A percentile compares a stretch with the other conserved stretches of the same genome.
phyloP scores from a whole-genome alignment of 2,329 filamentous ascomycete species.

The Verticillium nonalfalfae region DNA sequence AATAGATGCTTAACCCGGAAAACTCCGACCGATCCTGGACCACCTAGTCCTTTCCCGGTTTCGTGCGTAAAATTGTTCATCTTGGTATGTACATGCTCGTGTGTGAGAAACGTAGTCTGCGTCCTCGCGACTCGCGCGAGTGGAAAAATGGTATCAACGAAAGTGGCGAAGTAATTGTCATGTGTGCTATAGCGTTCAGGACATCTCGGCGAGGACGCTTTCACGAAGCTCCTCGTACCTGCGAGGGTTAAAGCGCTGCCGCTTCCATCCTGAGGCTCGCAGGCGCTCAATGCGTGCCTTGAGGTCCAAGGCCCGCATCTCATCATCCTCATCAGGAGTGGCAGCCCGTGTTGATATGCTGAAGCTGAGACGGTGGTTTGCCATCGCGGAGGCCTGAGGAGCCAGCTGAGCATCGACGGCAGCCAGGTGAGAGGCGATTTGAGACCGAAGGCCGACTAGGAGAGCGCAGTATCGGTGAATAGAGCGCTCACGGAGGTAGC shows the following conservation, averaged over 20 bases:
- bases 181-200: background rate
- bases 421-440: conserved; percentile 41
- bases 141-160: background rate
- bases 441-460: conserved; percentile 38
- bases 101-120: background rate
- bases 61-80: background rate
- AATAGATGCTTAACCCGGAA: background rate
- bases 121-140: background rate
- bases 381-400: conserved; percentile 9
- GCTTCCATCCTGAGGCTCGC: conserved; percentile 46
- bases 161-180: background rate
- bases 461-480: conserved; percentile 43
- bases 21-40: background rate
- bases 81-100: background rate
- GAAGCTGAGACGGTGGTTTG: conserved; percentile 10
- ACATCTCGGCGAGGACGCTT: conserved; percentile 43
- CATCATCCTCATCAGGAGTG: conserved; percentile 19
- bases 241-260: conserved; percentile 46
- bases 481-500: conserved; percentile 35
- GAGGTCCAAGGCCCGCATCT: conserved; percentile 32
- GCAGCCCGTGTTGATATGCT: conserved; percentile 4
- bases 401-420: conserved; percentile 35
- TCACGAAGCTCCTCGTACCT: conserved; percentile 48
- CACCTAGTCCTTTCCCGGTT: background rate
- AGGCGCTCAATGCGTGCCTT: conserved; percentile 47